Base-by-base conservation (phyloP, 2,329 filamentous ascomycete genomes). In the Nannizziopsis arthrosporioides region DNA sequence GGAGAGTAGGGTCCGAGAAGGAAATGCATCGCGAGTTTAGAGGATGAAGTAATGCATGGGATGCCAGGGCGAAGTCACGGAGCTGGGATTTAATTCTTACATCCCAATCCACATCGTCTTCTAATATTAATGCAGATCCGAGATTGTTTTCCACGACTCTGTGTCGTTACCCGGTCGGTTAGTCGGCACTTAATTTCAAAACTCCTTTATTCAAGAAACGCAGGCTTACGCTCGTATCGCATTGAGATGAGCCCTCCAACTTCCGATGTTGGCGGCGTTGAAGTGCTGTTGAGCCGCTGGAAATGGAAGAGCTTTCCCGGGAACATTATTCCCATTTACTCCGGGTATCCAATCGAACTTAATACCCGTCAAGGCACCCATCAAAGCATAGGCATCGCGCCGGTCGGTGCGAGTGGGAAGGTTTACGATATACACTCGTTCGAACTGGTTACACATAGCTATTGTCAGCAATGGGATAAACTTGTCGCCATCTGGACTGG, bases 61-160 rank as follows among this genome's bases (percentile, higher is more conserved):
- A 45, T 32, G 43, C 11, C 8, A 35, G 32, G 11, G 43, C 43
- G 14, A 36, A 45, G 7, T 40, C 46, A 4, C 62, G 62, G 12
- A 78, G 65, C 54, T 79, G 75, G 0, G 60, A 44, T 31, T 72
- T 72, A 18, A 78, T 57, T 0, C 67, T 62, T 9, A 77, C 59
- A 48, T 78, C 76, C 76, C 76, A 79, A 60, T 79, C 75, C 15
- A 70, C 67, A 48, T 78, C 75, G 54, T 78, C 75, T 55, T 79
- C 76, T 19, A 78, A 57, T 27, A 78, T 72, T 1, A 78, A 60
- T 0, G 72, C 74, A 1, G 70, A 72, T 1, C 64, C 61, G 2
- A 75, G 54, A 36, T 69, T 67, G 8, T 68, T 59, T 12, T 68
- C 61, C 10, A 77, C 64, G 9, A 77, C 61, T 15, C 64, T 66